These are phyloP conservation scores for Lactifluus pinguis DNA, from an alignment of 768 basidiomycete genomes.

Conservation along the genomic window DNA sequence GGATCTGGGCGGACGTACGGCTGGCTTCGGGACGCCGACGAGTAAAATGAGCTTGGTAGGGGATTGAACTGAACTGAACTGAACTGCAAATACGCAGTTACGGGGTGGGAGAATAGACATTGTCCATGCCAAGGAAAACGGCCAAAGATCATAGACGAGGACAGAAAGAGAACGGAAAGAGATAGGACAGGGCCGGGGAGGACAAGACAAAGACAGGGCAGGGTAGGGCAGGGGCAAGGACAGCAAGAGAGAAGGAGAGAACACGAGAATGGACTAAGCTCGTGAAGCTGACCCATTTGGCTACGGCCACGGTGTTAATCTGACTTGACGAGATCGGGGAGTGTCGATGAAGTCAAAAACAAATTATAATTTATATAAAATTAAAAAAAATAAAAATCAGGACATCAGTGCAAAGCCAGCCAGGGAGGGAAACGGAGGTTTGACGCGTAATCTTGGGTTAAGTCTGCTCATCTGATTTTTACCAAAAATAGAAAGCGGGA, in stretches of 20 bases:
- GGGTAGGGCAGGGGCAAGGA: not conserved
- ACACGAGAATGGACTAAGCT: not conserved
- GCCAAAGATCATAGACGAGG: not conserved
- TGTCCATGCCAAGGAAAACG: too few species aligned
- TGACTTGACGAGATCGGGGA: not conserved
- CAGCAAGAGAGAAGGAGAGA: not conserved
- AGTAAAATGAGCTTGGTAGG: not conserved
- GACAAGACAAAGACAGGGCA: not conserved
- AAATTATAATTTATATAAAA: not conserved
- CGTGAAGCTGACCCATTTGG: not conserved
- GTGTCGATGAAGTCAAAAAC: not conserved
- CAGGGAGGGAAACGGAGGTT: not conserved
- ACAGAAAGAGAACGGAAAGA: not conserved
- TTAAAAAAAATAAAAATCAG: not conserved
- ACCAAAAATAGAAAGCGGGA: conserved; percentile 3
- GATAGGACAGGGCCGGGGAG: not conserved
- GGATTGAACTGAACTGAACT: not conserved
- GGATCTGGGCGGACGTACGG: not conserved
- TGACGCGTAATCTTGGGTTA: conserved; percentile 4
- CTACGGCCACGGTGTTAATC: not conserved
- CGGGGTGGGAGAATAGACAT: not conserved
- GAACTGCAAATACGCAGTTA: not conserved
- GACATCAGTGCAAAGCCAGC: not conserved
- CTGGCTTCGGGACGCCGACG: conserved; percentile 14
- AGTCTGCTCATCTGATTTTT: conserved; percentile 3